Base-by-base conservation (phyloP, 2,329 filamentous ascomycete species). In the Cladophialophora psammophila region DNA sequence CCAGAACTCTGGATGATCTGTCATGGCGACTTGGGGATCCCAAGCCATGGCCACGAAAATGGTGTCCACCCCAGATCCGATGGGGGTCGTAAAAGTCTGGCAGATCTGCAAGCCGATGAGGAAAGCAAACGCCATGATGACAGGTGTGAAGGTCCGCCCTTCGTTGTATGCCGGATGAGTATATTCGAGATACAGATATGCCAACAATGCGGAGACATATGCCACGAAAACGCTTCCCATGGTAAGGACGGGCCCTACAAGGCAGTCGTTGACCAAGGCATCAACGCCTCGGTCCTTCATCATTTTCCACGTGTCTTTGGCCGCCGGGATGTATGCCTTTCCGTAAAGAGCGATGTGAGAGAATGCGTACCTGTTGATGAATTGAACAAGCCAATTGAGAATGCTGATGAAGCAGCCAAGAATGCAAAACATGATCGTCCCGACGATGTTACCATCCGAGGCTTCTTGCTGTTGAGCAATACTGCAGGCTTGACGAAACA, bases 331-430 rank as follows among this genome's bases (percentile, higher is more conserved):
- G 76, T 97, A 98, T 0, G 91, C 82, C 78, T 96, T 96, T 18
- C 94, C 94, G 76, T 97, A 97, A 0, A 97, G 84, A 0, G 94
- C 93, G 75, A 98, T 96, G 76, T 97, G 93, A 35, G 89, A 93
- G 79, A 96, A 97, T 0, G 93, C 93, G 73, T 96, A 97, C 73
- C 93, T 88, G 80, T 98, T 98, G 80, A 97, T 84, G 75, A 97
- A 95, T 71, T 93, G 85, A 0, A 95, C 88, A 0, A 90, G 90
- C 93, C 94, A 97, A 72, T 97, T 88, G 1, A 97, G 80, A 1
- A 97, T 75, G 2, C 86, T 81, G 64, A 97, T 89, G 55, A 97
- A 76, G 76, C 92, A 97, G 12, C 89, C 87, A 0, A 96, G 79
- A 57, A 93, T 77, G 77, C 92, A 96, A 77, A 92, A 92, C 34